phyloP scores from a whole-genome alignment of 2,329 filamentous ascomycete species.

The Xylariaceae sp. region DNA sequence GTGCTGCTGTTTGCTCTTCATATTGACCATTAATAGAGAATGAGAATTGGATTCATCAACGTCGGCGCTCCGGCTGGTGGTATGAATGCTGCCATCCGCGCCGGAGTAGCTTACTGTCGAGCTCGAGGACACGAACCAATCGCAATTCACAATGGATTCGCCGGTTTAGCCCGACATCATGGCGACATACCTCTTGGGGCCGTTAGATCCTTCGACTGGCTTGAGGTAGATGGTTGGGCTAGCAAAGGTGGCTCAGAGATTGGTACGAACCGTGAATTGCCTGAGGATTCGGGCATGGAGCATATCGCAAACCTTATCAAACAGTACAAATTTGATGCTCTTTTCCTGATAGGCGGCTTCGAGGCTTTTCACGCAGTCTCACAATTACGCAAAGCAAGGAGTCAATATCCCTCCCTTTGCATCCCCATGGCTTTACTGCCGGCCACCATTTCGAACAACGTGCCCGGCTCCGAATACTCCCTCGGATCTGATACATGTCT shows the following conservation, averaged over 20 bases:
- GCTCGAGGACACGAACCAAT: slow-evolving; percentile 88
- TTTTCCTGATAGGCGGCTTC: slow-evolving; percentile 92
- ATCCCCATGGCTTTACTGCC: slow-evolving; percentile 90
- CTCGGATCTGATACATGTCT: slow-evolving; percentile 94
- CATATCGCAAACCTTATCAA: slow-evolving; percentile 78
- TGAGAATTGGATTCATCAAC: slow-evolving; percentile 94
- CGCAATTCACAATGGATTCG: slow-evolving; percentile 95
- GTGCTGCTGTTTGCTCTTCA: neutral
- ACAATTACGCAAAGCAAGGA: slow-evolving; percentile 76
- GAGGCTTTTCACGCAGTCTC: slow-evolving; percentile 92
- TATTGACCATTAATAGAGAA: slow-evolving; percentile 54
- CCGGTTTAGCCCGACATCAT: slow-evolving; percentile 87
- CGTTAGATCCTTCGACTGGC: slow-evolving; percentile 83
- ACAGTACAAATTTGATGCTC: slow-evolving; percentile 80
- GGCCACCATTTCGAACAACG: slow-evolving; percentile 98
- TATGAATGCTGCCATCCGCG: slow-evolving; percentile 95
- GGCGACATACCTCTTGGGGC: slow-evolving; percentile 75
- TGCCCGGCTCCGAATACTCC: slow-evolving; percentile 95
- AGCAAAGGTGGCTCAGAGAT: slow-evolving; percentile 97
- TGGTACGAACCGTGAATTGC: slow-evolving; percentile 91
- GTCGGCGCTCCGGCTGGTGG: slow-evolving; percentile 94
- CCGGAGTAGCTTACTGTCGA: slow-evolving; percentile 87
- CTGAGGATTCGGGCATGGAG: slow-evolving; percentile 77
- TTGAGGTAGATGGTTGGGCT: slow-evolving; percentile 92
- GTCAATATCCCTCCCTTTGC: slow-evolving; percentile 76